Evolutionary conservation across 768 basidiomycete species (phyloP), one percentile per base, ranked within the genome.

Genomic region (Mycena latifolia): DNA sequence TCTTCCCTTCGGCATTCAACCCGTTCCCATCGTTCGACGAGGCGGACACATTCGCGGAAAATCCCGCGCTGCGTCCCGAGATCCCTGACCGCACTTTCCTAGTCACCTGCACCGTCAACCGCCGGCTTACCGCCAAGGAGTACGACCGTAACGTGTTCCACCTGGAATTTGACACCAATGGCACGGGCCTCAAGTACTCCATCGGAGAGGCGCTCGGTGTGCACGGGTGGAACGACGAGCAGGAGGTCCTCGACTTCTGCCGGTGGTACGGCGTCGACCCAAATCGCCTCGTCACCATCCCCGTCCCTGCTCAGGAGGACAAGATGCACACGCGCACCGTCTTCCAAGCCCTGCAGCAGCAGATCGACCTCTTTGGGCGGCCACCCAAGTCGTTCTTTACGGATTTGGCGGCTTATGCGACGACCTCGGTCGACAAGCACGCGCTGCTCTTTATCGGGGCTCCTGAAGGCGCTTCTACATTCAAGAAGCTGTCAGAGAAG

Each of bases 71-170:
- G 33, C 94, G 92, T 45, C 98, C 98, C 15, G 95, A 98, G 72
- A 75, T 92, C 25, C 81, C 91, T 3, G 97, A 98, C 64, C 90
- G 91, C 73, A 99, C 96, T 25, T 98, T 87, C 86, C 88, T 99
- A 59, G 90, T 98, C 61, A 97, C 94, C 11, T 96, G 95, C 77
- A 88, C 90, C 8, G 96, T 98, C 77, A 99, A 98, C 81, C 89
- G 91, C 47, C 93, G 98, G 33, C 88, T 99, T 52, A 99, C 98
- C 1, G 98, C 98, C 33, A 78, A 88, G 70, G 95, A 97, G 67
- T 99, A 99, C 80, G 93, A 98, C 78, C 94, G 98, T 71, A 99
- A 99, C 79, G 96, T 99, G 33, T 99, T 99, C 85, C 98, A 99
- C 80, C 86, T 99, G 71, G 98, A 98, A 81, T 96, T 99, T 75